These are phyloP conservation scores for Alnus glutinosa DNA, from an alignment of 306 rosid species.

Conservation along the genomic window DNA sequence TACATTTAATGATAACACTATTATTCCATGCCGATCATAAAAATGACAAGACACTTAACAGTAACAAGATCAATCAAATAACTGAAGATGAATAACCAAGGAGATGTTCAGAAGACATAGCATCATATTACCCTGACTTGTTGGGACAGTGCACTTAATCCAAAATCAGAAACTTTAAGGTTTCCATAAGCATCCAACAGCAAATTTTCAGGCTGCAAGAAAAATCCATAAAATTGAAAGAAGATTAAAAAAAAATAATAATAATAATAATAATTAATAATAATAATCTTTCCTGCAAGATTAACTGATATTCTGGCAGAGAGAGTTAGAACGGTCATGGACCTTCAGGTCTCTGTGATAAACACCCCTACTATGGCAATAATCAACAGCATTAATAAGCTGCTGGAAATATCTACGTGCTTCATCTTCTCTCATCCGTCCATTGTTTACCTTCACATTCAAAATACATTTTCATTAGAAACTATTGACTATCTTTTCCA, in stretches of 20 bases:
- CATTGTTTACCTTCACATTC: conserved; percentile 77
- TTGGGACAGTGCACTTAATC: conserved; percentile 93
- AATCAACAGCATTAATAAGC: conserved; percentile 94
- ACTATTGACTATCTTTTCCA: conserved; percentile 4
- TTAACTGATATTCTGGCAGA: not conserved
- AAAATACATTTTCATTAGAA: conserved; percentile 20
- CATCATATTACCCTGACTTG: conserved; percentile 74
- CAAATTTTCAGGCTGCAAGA: conserved; percentile 90
- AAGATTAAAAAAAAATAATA: conserved; percentile 7
- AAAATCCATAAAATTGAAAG: conserved; percentile 24
- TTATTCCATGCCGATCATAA: not conserved
- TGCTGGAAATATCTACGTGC: conserved; percentile 96
- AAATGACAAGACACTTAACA: conserved; percentile 3
- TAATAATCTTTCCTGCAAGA: conserved; percentile 5
- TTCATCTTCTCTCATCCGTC: conserved; percentile 88
- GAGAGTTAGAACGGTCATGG: conserved; percentile 17
- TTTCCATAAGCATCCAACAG: conserved; percentile 77
- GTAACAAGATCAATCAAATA: conserved; percentile 18
- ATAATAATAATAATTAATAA: too few species aligned
- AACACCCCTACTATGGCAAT: conserved; percentile 99
- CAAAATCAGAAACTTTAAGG: conserved; percentile 98
- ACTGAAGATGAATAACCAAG: conserved; percentile 17
- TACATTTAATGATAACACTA: not conserved
- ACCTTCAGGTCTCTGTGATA: conserved; percentile 96
- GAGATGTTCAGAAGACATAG: conserved; percentile 23